A percentile compares a stretch with the other conserved stretches of the same genome.
Conservation (phyloP, 305 asterid species). For the Lippia alba region DNA sequence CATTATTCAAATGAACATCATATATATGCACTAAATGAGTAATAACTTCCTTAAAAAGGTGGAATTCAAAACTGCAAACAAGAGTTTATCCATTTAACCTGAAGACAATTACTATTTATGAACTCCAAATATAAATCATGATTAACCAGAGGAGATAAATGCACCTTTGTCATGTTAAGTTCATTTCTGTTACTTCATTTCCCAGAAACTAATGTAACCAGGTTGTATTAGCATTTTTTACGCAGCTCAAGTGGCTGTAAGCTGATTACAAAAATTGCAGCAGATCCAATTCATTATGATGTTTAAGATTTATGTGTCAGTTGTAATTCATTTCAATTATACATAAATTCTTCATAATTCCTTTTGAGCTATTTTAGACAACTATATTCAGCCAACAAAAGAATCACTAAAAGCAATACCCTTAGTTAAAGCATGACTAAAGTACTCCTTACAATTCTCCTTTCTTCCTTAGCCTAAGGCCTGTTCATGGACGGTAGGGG, state of each 20-base stretch:
- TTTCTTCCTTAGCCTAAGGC: constrained; percentile 5
- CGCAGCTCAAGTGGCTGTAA: constrained; percentile 24
- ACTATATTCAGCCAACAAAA: constrained; percentile 16
- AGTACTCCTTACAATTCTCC: constrained; percentile 11
- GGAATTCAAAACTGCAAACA: constrained; percentile 14
- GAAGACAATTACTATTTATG: neutral
- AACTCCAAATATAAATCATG: neutral
- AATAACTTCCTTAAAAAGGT: neutral
- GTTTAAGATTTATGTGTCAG: constrained; percentile 15
- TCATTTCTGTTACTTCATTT: neutral
- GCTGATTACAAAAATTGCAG: neutral
- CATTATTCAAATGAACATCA: constrained; percentile 25
- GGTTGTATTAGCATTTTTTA: neutral
- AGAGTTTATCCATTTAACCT: neutral
- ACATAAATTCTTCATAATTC: constrained; percentile 4
- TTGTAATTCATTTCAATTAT: constrained; percentile 16
- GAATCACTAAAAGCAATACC: constrained; percentile 23
- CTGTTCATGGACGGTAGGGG: constrained; percentile 15
- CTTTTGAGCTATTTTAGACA: neutral
- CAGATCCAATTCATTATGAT: constrained; percentile 13
- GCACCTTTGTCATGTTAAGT: constrained; percentile 11
- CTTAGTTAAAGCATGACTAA: constrained; percentile 14
- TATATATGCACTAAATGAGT: constrained; percentile 24
- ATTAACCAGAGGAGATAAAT: constrained; percentile 19
- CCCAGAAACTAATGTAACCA: neutral